Conservation (phyloP, 345 rosid species). For the Salix purpurea region DNA sequence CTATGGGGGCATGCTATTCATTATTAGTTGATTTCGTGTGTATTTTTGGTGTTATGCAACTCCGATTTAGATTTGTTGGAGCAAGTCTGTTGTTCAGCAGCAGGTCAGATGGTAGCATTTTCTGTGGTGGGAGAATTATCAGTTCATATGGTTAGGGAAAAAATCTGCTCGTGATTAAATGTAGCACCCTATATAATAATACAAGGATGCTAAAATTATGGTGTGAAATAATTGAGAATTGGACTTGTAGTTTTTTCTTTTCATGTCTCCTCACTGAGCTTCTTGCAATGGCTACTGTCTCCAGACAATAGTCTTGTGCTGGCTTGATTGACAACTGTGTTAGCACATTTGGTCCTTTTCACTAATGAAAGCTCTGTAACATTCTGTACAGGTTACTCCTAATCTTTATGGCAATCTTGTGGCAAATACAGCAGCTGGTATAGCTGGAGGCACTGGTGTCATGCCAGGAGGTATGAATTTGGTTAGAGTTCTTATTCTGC, state of each 20-base stretch:
- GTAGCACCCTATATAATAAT: too few relatives aligned
- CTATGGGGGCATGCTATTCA: neutral
- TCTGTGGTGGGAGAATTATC: neutral
- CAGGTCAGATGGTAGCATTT: neutral
- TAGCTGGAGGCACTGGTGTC: slow-evolving; percentile 94
- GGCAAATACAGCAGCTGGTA: slow-evolving; percentile 90
- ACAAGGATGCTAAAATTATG: neutral
- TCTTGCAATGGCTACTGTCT: neutral
- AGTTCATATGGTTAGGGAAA: neutral
- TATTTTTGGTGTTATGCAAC: neutral
- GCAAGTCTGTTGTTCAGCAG: neutral
- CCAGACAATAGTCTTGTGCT: neutral
- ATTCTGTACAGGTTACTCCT: slow-evolving; percentile 66
- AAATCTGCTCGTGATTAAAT: too few relatives aligned
- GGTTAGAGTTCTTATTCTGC: neutral
- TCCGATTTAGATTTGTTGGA: neutral
- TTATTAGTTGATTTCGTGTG: neutral
- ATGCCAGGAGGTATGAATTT: slow-evolving; percentile 84
- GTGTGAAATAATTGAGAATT: too few relatives aligned
- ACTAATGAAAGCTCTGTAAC: too few relatives aligned
- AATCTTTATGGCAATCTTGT: slow-evolving; percentile 87
- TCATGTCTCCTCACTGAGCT: neutral
- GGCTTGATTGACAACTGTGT: neutral
- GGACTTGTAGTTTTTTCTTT: neutral
- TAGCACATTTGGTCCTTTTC: neutral